These are phyloP conservation scores for Zostera marina DNA, from an alignment of 116 monocot species.

Conservation along the genomic window DNA sequence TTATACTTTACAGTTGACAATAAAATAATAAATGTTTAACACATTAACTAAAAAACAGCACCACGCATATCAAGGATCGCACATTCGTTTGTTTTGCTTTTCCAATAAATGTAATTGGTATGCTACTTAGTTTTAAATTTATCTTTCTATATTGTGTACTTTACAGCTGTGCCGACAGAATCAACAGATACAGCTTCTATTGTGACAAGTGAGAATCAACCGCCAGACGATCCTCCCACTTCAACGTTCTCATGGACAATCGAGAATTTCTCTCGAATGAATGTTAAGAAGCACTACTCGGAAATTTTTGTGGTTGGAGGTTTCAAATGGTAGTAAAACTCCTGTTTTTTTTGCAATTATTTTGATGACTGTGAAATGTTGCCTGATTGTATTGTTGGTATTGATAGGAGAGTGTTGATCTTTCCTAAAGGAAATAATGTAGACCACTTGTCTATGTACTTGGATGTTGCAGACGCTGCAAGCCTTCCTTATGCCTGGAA, in stretches of 20 bases:
- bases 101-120: not conserved
- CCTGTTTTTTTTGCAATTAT: not conserved
- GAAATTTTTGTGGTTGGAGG: conserved; percentile 65
- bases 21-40: not conserved
- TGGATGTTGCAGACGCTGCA: conserved; percentile 89
- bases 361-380: not conserved
- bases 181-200: conserved; percentile 21
- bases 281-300: conserved; percentile 77
- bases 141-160: not conserved
- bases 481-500: conserved; percentile 86
- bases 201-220: conserved; percentile 36
- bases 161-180: conserved; percentile 19
- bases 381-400: not conserved
- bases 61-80: not conserved
- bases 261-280: conserved; percentile 75
- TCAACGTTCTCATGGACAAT: conserved; percentile 84
- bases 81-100: not conserved
- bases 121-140: not conserved
- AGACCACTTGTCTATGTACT: conserved; percentile 90
- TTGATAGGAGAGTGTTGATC: conserved; percentile 75
- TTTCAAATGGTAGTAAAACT: conserved; percentile 63
- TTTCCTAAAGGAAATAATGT: conserved; percentile 99
- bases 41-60: not conserved
- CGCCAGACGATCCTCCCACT: conserved; percentile 63
- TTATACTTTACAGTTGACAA: not conserved